Base-by-base conservation (phyloP, 495 filamentous ascomycete species). In the Trichoderma asperelloides region DNA sequence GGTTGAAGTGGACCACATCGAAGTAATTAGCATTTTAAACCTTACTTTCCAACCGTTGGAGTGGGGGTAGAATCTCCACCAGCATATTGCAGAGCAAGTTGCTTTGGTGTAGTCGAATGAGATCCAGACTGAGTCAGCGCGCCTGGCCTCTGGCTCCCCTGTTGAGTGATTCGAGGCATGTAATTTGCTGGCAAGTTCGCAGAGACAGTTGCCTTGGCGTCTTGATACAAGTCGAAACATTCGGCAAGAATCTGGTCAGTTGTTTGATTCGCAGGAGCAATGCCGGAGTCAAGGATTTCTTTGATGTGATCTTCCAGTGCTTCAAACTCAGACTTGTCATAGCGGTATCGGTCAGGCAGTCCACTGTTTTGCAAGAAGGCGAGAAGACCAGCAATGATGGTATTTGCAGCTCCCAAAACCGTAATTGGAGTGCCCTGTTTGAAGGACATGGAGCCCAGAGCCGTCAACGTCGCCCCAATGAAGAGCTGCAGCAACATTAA, bases 301-400 rank as follows among this genome's bases (percentile, higher is more conserved):
- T 79, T 78, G 63, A 84, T 71, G 66, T 74, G 77, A 63, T 82
- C 80, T 68, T 80, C 77, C 27, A 82, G 72, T 49, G 78, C 78
- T 39, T 66, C 66, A 67, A 83, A 79, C 69, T 83, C 80, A 39
- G 75, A 73, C 64, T 75, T 73, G 70, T 83, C 75, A 62, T 77
- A 74, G 16, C 81, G 76, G 45, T 81, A 80, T 5, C 82, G 72
- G 66, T 81, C 76, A 12, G 82, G 82, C 11, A 84, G 70, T 0
- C 82, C 82, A 66, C 81, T 82, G 67, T 83, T 83, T 71, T 82
- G 80, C 68, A 84, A 65, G 41, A 84, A 68, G 13, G 78, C 82
- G 2, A 84, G 72, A 11, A 84, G 65, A 8, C 82, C 82, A 23
- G 81, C 81, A 8, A 78, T 70, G 23, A 81, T 71, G 0, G 82